Evolutionary conservation across 192 early-diverging fungal species (phyloP), one percentile per base, ranked within the genome.

Genomic region (Backusella mclennaniae): DNA sequence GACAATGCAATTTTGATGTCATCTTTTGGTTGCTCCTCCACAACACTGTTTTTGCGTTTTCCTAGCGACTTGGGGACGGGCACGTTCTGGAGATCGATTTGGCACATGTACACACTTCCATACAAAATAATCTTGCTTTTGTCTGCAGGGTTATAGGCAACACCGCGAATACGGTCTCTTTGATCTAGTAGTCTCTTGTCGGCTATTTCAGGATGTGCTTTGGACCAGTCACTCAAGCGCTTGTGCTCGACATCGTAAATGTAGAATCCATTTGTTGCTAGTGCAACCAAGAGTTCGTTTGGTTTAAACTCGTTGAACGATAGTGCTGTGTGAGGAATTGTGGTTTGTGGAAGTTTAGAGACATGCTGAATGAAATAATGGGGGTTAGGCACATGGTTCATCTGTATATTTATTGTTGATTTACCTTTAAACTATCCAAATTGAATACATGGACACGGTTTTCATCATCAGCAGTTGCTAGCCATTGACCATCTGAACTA

Each of bases 201-300:
- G 33, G 96, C 86, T 4, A 79, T 73, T 39, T 91, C 77, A 35
- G 91, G 89, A 77, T 94, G 86, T 73, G 88, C 83, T 63, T 87
- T 82, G 17, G 95, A 96, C 97, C 97, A 99, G 68, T 93, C 88
- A 3, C 93, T 92, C 56, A 95, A 84, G 23, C 84, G 84, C n/a
- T 91, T 84, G 15, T 77, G 71, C 41, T 89, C 85, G 19, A 92
- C 87, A 73, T 99, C 93, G 77, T 88, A 95, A 36, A 96, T 72
- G 79, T 90, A 95, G 83, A 96, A 92, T 73, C 90, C 89, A 77
- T 94, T 95, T 19, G 86, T 89, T 17, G 82, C 80, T 15, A 84
- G 85, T 7, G 90, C 87, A 23, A 95, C 81, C 31, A 91, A 77
- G 31, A 96, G 77, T 36, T 78, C 73, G 6, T 77, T 85, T 6